Percentiles rank a stretch among this genome's conserved stretches.
phyloP scores from a whole-genome alignment of 306 rosid genomes.

The Trifolium repens region DNA sequence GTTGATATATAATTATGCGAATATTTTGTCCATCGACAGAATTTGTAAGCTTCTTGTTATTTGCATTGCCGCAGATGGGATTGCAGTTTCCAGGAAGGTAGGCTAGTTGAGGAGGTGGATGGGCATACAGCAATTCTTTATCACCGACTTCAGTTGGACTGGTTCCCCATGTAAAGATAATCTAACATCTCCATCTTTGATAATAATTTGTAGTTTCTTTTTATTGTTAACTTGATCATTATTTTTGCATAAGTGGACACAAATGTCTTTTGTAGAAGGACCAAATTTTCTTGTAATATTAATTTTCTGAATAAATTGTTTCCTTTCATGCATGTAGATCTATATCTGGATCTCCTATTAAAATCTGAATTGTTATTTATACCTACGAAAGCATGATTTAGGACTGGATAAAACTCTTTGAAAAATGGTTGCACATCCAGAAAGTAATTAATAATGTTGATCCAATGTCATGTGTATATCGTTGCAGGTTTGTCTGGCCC shows the following conservation, averaged over 20 bases:
- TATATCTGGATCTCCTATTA: conserved; percentile 13
- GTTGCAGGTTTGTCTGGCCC: conserved; percentile 93
- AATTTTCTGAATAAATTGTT: conserved; percentile 24
- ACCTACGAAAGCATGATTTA: conserved; percentile 12
- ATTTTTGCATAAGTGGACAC: conserved; percentile 24
- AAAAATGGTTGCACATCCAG: conserved; percentile 22
- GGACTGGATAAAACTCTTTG: conserved; percentile 16
- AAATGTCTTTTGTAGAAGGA: conserved; percentile 13
- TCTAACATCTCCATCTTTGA: conserved; percentile 26
- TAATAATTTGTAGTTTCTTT: conserved; percentile 19
- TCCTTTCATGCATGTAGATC: conserved; percentile 16
- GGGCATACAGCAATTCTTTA: conserved; percentile 98
- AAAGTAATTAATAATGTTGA: conserved; percentile 18
- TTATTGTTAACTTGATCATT: conserved; percentile 10
- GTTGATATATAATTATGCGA: conserved; percentile 5
- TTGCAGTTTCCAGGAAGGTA: conserved; percentile 88
- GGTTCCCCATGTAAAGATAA: conserved; percentile 85
- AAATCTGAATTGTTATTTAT: conserved; percentile 25
- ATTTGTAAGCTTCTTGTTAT: conserved; percentile 25
- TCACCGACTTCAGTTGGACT: conserved; percentile 95
- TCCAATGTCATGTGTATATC: conserved; percentile 24
- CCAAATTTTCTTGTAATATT: conserved; percentile 16
- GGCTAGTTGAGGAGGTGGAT: conserved; percentile 98
- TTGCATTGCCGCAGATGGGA: conserved; percentile 83
- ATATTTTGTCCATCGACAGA: conserved; percentile 20